These are phyloP conservation scores for Diplosphaera chodatii DNA, from an alignment of 139 green algal species.

Conservation along the genomic window DNA sequence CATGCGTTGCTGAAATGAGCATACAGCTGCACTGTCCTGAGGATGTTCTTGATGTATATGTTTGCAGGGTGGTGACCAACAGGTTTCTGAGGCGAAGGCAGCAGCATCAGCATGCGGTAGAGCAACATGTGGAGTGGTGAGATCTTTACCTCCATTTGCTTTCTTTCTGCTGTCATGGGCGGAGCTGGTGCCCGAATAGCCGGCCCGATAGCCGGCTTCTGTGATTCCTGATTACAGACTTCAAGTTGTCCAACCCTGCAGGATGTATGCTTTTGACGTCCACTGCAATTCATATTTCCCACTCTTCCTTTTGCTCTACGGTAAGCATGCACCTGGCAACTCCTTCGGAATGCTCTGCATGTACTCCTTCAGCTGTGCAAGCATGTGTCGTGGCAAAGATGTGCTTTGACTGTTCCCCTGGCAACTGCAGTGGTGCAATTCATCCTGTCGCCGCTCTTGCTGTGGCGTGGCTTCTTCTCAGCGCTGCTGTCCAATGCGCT, in stretches of 20 bases:
- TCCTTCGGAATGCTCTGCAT: too few relatives aligned
- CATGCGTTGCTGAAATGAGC: too few relatives aligned
- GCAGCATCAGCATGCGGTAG: slow-evolving; percentile 66
- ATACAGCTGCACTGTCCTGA: too few relatives aligned
- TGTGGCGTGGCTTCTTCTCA: slow-evolving; percentile 53
- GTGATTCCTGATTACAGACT: too few relatives aligned
- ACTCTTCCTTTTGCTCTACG: slow-evolving; percentile 81
- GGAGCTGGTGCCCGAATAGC: too few relatives aligned
- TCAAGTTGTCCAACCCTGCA: slow-evolving; percentile 10
- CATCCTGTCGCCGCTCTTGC: slow-evolving; percentile 68
- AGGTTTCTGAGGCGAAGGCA: slow-evolving; percentile 60
- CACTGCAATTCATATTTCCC: slow-evolving; percentile 98
- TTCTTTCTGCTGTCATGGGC: too few relatives aligned
- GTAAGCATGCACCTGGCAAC: slow-evolving; percentile 20
- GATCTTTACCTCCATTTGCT: too few relatives aligned
- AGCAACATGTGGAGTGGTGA: slow-evolving; percentile 88
- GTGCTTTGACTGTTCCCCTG: too few relatives aligned
- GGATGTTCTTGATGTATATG: too few relatives aligned
- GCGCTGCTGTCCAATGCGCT: slow-evolving; percentile 58
- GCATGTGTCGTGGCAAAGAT: too few relatives aligned
- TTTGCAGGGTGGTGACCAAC: slow-evolving; percentile 70
- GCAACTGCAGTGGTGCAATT: slow-evolving; percentile 76
- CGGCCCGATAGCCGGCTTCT: neutral
- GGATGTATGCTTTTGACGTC: slow-evolving; percentile 97
- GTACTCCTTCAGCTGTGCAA: too few relatives aligned